phyloP scores from a whole-genome alignment of 371 early-diverging fungal species.

The Mucor sp. region DNA sequence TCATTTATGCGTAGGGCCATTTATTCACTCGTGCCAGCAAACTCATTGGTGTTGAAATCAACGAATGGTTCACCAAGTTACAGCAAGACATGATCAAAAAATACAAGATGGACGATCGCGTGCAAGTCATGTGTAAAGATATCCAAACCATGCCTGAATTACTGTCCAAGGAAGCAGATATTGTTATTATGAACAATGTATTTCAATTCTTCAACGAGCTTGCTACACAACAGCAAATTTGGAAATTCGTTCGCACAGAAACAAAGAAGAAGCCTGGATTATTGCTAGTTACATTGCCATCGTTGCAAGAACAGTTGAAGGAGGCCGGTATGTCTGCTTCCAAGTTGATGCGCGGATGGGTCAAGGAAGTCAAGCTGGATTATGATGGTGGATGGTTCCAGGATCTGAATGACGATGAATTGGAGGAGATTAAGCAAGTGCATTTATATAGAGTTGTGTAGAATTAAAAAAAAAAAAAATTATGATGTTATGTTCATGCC shows the following conservation, averaged over 20 bases:
- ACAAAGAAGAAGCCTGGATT: conserved; percentile 51
- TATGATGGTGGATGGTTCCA: conserved; percentile 53
- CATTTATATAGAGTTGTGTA: conserved; percentile 64
- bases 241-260: conserved; percentile 58
- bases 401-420: conserved; percentile 45
- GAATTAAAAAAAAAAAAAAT: too few relatives aligned
- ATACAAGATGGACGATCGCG: conserved; percentile 57
- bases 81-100: conserved; percentile 59
- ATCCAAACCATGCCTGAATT: conserved; percentile 49
- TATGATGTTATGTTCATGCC: too few relatives aligned
- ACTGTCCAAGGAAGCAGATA: conserved; percentile 47
- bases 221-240: conserved; percentile 56
- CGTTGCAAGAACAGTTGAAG: conserved; percentile 63
- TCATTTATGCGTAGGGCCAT: conserved; percentile 44
- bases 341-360: conserved; percentile 50
- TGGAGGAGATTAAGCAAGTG: conserved; percentile 65
- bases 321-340: conserved; percentile 50
- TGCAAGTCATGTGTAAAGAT: conserved; percentile 61
- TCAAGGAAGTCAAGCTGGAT: conserved; percentile 48
- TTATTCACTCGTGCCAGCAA: conserved; percentile 59
- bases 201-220: conserved; percentile 65
- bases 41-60: conserved; percentile 66
- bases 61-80: conserved; percentile 61
- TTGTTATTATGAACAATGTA: conserved; percentile 67
- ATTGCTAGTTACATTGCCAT: conserved; percentile 58